Evolutionary conservation across 257 asterid species (phyloP), one percentile per base, ranked within the genome.

Genomic region (Fraxinus americana): DNA sequence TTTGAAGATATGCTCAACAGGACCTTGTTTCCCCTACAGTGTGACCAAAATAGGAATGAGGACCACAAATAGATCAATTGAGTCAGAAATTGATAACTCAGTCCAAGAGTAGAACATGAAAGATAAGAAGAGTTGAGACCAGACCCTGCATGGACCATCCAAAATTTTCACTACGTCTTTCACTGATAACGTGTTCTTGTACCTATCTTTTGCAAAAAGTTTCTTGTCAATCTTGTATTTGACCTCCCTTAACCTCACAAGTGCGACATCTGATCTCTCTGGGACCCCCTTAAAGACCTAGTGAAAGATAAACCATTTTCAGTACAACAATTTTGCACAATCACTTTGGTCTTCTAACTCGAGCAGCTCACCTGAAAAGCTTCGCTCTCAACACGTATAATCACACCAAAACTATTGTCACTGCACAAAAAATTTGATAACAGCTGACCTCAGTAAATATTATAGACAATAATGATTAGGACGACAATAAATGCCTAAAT

Each of bases 251-350:
- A 96, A 83, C 83, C 94, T 91, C 79, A 92, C 96, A 68, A 96
- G 94, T 17, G 95, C 92, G 68, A 93, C 97, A 78, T 91, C 97
- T 67, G 98, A 96, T 82, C 96, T 91, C 77, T 96, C 97, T 9
- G 97, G 89, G 10, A 87, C 96, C 65, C 99, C 99, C 86, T 93
- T 96, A 27, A 96, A 94, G 77, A 96, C 99, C 99, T 96, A 83
- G 39, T 45, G 61, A 77, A 75, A 54, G 72, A 77, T 71, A 12
- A 72, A 75, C 8, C 70, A 74, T 48, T 43, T 82, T 85, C 80
- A 85, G 81, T 32, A 80, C 57, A 67, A 74, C 45, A 66, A 65
- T 77, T 57, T 41, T 35, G 5, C 34, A 72, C 61, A 50, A 65
- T 73, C 41, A 75, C 23, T 12, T 74, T 25, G 13, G 27, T 43